Percentiles rank a stretch among this genome's conserved stretches.
Conservation (phyloP, 495 filamentous ascomycete genomes). For the Penicillium atrosanguineum region DNA sequence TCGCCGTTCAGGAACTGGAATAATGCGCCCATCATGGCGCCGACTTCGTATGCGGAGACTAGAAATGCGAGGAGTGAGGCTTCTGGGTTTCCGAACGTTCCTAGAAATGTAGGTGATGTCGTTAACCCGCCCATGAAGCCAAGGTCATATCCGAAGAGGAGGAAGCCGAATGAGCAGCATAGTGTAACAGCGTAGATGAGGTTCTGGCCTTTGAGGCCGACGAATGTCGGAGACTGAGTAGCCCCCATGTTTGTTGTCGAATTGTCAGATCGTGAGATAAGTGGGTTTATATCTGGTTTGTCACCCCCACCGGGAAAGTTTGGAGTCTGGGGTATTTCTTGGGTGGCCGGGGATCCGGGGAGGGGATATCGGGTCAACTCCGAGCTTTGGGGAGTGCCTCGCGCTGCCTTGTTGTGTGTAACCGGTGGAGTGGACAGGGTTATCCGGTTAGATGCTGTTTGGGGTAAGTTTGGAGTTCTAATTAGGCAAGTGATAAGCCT, state of each 20-base stretch:
- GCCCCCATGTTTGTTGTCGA: neutral
- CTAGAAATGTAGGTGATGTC: conserved; percentile 16
- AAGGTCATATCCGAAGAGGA: conserved; percentile 24
- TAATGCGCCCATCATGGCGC: conserved; percentile 11
- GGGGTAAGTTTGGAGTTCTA: neutral
- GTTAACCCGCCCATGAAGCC: conserved; percentile 24
- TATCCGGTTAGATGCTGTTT: neutral
- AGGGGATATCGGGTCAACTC: conserved; percentile 1
- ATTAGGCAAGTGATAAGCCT: neutral
- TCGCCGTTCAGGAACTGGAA: conserved; percentile 29
- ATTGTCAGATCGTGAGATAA: neutral
- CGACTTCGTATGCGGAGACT: conserved; percentile 21
- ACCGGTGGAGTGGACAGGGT: neutral
- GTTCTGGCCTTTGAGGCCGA: conserved; percentile 22
- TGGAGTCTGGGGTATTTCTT: neutral
- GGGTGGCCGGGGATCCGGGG: neutral
- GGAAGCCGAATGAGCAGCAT: conserved; percentile 20
- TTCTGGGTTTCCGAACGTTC: conserved; percentile 13
- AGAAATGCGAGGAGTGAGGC: conserved; percentile 18
- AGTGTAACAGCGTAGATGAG: conserved; percentile 24
- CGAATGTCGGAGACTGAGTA: conserved; percentile 6
- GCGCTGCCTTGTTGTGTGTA: neutral
- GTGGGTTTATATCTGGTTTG: neutral
- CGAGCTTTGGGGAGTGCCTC: neutral
- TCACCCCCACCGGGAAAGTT: neutral